Percentiles rank a stretch among this genome's conserved stretches.
phyloP scores from a whole-genome alignment of 352 stramenopile genomes.

The Globisporangium sylvaticum region DNA sequence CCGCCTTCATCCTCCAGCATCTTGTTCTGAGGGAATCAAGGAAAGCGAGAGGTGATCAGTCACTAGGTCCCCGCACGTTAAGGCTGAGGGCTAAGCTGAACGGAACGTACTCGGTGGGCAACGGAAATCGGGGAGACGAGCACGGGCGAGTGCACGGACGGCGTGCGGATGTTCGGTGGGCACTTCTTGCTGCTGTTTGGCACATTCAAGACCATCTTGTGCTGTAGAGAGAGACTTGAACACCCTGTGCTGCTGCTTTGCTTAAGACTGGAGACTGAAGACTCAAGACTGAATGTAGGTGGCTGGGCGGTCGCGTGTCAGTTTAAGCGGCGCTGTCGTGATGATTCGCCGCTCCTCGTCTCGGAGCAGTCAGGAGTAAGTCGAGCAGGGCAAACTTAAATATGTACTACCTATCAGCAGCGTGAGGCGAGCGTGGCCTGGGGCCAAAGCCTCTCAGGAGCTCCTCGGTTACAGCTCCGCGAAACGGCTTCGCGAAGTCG shows the following conservation, averaged over 20 bases:
- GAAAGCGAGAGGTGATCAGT: not conserved
- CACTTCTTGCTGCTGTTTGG: conserved; percentile 20
- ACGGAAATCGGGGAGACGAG: conserved; percentile 33
- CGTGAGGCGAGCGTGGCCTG: not conserved
- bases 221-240: not conserved
- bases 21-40: conserved; percentile 20
- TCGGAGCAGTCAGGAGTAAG: not conserved
- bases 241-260: not conserved
- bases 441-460: not conserved
- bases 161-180: conserved; percentile 25
- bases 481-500: conserved; percentile 1
- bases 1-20: conserved; percentile 33
- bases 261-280: not conserved
- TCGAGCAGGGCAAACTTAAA: conserved; percentile 11
- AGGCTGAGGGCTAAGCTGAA: not conserved
- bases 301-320: not conserved
- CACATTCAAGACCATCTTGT: conserved; percentile 17
- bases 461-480: not conserved
- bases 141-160: conserved; percentile 19
- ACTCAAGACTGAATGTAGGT: not conserved
- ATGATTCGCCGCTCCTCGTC: not conserved
- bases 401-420: not conserved
- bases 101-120: conserved; percentile 21
- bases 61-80: not conserved
- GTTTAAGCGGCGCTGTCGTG: not conserved